These are phyloP conservation scores for Nemania serpens DNA, from an alignment of 2,329 filamentous ascomycete species.

Conservation along the genomic window DNA sequence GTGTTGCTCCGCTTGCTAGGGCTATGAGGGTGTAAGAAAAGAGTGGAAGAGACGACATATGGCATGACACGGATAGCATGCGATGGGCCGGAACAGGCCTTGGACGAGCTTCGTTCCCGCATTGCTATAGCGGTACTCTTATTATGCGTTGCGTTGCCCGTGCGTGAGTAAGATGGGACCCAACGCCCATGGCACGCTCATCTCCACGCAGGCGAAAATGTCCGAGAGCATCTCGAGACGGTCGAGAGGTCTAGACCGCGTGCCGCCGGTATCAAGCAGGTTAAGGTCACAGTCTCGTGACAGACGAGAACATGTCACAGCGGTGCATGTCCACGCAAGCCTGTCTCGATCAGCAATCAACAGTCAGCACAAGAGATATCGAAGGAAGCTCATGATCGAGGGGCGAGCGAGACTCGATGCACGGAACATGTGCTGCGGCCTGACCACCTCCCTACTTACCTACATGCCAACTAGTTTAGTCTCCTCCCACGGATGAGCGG, in stretches of 20 bases:
- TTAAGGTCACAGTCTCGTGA: neutral
- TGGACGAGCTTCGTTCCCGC: neutral
- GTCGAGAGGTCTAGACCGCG: slow-evolving; percentile 4
- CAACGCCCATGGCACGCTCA: slow-evolving; percentile 2
- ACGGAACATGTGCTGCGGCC: neutral
- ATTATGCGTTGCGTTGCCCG: neutral
- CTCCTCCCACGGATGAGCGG: neutral
- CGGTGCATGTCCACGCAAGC: neutral
- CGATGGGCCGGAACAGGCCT: neutral
- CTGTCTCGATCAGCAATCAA: neutral
- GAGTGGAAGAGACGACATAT: neutral
- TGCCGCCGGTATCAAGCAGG: neutral
- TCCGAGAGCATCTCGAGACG: slow-evolving; percentile 5
- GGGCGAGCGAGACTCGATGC: neutral
- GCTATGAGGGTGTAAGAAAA: too few species aligned
- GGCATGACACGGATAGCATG: neutral
- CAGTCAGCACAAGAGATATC: neutral
- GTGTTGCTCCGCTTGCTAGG: neutral
- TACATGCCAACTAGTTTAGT: neutral
- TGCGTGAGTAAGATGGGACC: neutral
- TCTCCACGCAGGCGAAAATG: slow-evolving; percentile 13
- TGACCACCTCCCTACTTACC: neutral
- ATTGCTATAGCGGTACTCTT: neutral
- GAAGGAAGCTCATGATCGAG: neutral
- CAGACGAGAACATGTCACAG: slow-evolving; percentile 5